These are phyloP conservation scores for Brasenia schreberi DNA, from an alignment of 164 flowering plant species.

Conservation along the genomic window DNA sequence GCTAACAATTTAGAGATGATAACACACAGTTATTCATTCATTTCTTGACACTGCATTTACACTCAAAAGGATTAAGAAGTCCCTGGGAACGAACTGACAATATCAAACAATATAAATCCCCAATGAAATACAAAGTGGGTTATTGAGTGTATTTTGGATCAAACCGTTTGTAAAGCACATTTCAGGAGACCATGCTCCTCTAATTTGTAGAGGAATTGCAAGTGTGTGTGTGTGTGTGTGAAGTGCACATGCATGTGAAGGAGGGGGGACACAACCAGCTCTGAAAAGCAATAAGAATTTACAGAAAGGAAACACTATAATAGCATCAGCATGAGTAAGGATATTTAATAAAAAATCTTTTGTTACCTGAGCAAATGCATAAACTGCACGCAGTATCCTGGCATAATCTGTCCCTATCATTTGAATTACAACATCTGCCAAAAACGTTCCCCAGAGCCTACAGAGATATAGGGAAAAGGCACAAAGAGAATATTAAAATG, in stretches of 20 bases:
- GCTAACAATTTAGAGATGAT: no score
- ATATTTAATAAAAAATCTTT: neutral
- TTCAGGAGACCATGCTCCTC: neutral
- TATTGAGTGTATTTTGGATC: neutral
- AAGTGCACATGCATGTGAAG: neutral
- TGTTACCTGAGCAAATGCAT: conserved; percentile 90
- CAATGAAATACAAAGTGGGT: neutral
- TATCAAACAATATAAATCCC: neutral
- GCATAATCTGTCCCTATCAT: conserved; percentile 99
- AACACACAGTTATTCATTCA: no score
- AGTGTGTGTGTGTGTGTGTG: no score
- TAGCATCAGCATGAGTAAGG: neutral
- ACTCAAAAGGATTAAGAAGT: neutral
- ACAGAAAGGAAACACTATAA: neutral
- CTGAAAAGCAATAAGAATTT: neutral
- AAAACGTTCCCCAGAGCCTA: conserved; percentile 90
- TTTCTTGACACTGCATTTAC: neutral
- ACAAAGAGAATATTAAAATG: no score
- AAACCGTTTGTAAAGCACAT: neutral
- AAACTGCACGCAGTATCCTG: conserved; percentile 76
- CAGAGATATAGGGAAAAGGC: no score
- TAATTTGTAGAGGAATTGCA: neutral
- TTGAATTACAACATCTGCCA: conserved; percentile 91
- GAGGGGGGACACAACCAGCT: neutral
- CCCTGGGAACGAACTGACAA: neutral